Evolutionary conservation across 371 early-diverging fungal genomes (phyloP).

Genomic region (Lichtheimia ramosa): DNA sequence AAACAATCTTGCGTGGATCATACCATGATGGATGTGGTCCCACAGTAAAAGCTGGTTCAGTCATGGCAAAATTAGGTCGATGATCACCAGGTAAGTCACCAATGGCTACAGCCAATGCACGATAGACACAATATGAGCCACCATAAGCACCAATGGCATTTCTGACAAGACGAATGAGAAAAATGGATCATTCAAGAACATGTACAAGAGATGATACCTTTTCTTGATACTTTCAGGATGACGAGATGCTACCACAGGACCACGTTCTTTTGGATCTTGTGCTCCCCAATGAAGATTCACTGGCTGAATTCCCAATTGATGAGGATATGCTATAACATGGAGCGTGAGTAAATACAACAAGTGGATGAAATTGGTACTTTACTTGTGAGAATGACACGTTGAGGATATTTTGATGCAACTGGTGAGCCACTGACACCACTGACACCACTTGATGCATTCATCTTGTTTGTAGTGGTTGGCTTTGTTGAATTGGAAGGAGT

Average conservation of each 20-base stretch:
- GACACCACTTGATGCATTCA: neutral
- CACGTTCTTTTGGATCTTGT: slow-evolving; percentile 70
- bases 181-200: neutral
- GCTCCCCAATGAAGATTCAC: slow-evolving; percentile 86
- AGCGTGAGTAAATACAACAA: neutral
- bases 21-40: slow-evolving; percentile 87
- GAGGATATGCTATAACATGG: slow-evolving; percentile 69
- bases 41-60: slow-evolving; percentile 84
- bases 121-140: slow-evolving; percentile 92
- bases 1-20: slow-evolving; percentile 90
- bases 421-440: neutral
- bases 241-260: slow-evolving; percentile 88
- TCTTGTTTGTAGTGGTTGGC: neutral
- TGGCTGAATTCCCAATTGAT: slow-evolving; percentile 85
- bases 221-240: slow-evolving; percentile 75
- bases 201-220: slow-evolving; percentile 49
- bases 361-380: slow-evolving; percentile 8
- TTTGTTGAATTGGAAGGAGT: neutral
- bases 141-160: slow-evolving; percentile 96
- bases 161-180: slow-evolving; percentile 23
- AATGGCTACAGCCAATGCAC: slow-evolving; percentile 90
- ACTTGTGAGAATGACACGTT: slow-evolving; percentile 53
- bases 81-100: slow-evolving; percentile 84
- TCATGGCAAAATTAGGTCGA: slow-evolving; percentile 86
- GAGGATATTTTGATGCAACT: slow-evolving; percentile 29